These are phyloP conservation scores for Prunus fruticosa DNA, from an alignment of 306 rosid species.

Conservation along the genomic window DNA sequence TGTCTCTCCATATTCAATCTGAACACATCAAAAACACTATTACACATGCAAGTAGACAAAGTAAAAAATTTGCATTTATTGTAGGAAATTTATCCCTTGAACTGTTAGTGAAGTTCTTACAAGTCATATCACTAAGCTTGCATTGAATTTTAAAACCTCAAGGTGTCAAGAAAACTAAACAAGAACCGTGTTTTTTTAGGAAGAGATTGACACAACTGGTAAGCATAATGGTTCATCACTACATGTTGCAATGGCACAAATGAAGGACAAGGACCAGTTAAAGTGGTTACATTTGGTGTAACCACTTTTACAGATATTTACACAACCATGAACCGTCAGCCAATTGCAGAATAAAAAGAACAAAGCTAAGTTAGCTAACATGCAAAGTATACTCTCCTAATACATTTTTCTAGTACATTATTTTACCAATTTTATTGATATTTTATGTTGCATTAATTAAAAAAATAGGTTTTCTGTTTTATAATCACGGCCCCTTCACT, in stretches of 20 bases:
- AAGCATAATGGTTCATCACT: background rate
- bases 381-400: background rate
- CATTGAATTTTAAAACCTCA: background rate
- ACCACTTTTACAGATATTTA: background rate
- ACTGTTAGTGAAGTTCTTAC: background rate
- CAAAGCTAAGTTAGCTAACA: background rate
- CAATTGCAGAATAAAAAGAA: background rate
- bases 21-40: conserved; percentile 30
- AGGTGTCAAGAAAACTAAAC: background rate
- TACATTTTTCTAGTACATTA: background rate
- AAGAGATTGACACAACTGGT: background rate
- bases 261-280: background rate
- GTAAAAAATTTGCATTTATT: background rate
- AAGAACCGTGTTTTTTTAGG: background rate
- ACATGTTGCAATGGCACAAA: background rate
- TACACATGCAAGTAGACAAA: background rate
- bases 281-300: background rate
- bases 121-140: background rate
- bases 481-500: background rate
- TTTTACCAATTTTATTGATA: background rate
- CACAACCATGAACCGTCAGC: conserved; percentile 3
- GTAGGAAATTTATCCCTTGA: background rate
- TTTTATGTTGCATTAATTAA: background rate
- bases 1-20: conserved; percentile 95
- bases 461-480: background rate